Percentiles rank a stretch among this genome's conserved stretches.
Conservation (phyloP, 108 stramenopile species). For the Aurantiochytrium sp. region DNA sequence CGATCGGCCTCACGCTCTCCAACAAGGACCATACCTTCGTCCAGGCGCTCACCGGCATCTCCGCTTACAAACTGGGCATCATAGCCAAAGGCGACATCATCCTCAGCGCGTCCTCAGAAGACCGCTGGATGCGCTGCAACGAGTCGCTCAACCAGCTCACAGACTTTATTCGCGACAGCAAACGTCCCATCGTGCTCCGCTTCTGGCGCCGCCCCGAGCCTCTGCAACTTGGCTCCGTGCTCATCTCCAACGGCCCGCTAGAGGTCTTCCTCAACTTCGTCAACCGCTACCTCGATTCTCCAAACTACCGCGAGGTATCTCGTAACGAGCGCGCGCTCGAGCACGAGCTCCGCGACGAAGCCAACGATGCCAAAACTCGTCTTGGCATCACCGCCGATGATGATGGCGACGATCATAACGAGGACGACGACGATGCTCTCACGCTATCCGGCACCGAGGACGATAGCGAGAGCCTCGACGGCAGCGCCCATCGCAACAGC, state of each 20-base stretch:
- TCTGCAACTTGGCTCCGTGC: neutral
- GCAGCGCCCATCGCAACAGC: no score
- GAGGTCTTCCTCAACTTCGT: constrained; percentile 10
- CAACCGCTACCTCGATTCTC: constrained; percentile 9
- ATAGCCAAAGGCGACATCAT: constrained; percentile 28
- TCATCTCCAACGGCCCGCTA: neutral
- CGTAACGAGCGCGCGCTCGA: neutral
- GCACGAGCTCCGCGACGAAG: neutral
- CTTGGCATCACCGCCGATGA: neutral
- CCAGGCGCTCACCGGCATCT: neutral
- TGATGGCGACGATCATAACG: neutral
- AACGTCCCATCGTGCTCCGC: neutral
- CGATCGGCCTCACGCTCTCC: constrained; percentile 4
- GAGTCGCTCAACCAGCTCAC: constrained; percentile 23
- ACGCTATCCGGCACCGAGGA: neutral
- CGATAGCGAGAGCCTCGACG: neutral
- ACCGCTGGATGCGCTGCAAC: neutral
- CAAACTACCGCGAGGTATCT: neutral
- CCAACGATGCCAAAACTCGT: neutral
- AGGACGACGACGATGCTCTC: neutral
- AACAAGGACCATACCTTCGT: constrained; percentile 5
- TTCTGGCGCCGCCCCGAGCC: constrained; percentile 24
- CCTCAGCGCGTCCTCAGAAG: neutral
- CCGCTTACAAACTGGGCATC: neutral
- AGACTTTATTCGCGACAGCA: neutral